Base-by-base conservation (phyloP, 768 basidiomycete genomes). In the Termitomyces sp. region DNA sequence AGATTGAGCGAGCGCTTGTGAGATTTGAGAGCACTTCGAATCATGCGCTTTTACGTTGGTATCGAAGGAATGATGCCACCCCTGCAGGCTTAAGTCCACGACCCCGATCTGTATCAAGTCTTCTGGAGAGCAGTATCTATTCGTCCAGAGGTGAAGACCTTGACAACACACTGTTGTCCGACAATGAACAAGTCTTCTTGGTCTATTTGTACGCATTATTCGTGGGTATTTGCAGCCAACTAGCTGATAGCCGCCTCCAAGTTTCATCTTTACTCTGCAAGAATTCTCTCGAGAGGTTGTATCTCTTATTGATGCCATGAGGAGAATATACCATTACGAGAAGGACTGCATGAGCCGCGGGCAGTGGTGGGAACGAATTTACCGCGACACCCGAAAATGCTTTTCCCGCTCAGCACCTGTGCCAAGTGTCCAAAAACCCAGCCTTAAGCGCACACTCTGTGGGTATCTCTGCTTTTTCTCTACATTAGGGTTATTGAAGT, bases 221-320 rank as follows among this genome's bases (percentile, higher is more conserved):
- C 8, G 16, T 52, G 20, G 36, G 4, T 13, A 6, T 51, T 55
- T 22, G 8, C 30, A 47, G 15, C 13, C 12, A 39, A 27, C 24
- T 12, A 15, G 58, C 55, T 59, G 41, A 65, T 30, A 7, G 42
- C 42, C 5, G 20, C 31, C n/a, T 34, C 16, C 31, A 62, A 97
- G 95, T 76, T 98, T 96, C 73, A 89, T 97, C 63, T 99, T 98
- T 73, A 96, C 94, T 0, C 70, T 98, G 46, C 94, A 99, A 72
- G 97, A 98, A 68, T 98, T 98, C 69, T 83, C 92, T 8, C 78
- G 82, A 58, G 96, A 98, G 70, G 72, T 96, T 53, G 77, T 89
- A 34, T 85, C 84, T 20, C 83, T 98, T 12, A 81, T 92, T 0
- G 91, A 95, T 68, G 87, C 91, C 8, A 91, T 98, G 80, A 79